These are phyloP conservation scores for Colletotrichum chlorophyti DNA, from an alignment of 2,329 filamentous ascomycete genomes.

Conservation along the genomic window DNA sequence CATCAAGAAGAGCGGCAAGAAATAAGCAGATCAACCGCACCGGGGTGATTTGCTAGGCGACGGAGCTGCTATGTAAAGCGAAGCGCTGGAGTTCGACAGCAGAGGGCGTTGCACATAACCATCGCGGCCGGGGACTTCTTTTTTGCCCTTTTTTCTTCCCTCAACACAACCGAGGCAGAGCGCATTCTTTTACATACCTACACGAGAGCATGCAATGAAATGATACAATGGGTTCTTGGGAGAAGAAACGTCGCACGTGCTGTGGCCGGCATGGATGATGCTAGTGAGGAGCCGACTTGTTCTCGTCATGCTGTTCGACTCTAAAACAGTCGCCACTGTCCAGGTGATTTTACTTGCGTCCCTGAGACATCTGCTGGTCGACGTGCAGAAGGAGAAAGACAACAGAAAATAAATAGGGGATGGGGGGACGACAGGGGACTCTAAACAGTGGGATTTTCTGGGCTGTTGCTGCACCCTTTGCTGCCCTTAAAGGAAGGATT, in stretches of 20 bases:
- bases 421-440: background rate
- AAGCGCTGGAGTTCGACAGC: too few relatives aligned
- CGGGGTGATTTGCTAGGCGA: background rate
- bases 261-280: slow-evolving; percentile 17
- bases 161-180: too few relatives aligned
- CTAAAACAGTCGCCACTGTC: too few relatives aligned
- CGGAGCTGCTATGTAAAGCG: too few relatives aligned
- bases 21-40: slow-evolving; percentile 60
- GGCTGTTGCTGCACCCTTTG: background rate
- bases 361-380: too few relatives aligned
- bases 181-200: slow-evolving; percentile 24
- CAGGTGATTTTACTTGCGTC: too few relatives aligned
- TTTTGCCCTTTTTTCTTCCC: background rate
- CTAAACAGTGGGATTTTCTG: background rate
- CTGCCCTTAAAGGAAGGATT: slow-evolving; percentile 4
- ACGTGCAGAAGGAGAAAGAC: background rate
- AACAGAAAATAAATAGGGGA: background rate
- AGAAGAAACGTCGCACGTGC: background rate
- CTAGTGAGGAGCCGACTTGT: background rate
- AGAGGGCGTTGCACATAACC: background rate
- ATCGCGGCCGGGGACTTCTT: background rate
- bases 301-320: background rate
- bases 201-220: slow-evolving; percentile 27
- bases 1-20: slow-evolving; percentile 99
- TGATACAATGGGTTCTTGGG: slow-evolving; percentile 5